Evolutionary conservation across 306 rosid genomes (phyloP), one percentile per base, ranked within the genome.

Genomic region (Vigna reflexopilosa): DNA sequence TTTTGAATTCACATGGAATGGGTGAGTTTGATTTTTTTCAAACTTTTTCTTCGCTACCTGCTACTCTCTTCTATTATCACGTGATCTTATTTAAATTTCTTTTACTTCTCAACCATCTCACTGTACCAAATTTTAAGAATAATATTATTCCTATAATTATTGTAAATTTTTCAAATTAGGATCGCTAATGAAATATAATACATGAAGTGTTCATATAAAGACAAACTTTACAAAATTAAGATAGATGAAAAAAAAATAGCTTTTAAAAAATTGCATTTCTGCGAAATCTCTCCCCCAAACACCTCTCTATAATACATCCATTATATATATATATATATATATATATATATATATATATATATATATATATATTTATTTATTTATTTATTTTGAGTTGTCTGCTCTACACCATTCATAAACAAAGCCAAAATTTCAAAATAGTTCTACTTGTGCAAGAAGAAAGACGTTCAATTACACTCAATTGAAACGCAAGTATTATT

Each of bases 51-150:
- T 36, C 9, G 24, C 45, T 48, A 28, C 82, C 30, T 24, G 55
- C 22, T 22, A 57, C 4, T 38, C 4, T 38, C 7, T 6, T 19
- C 2, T 9, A 19, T 6, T 68, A 68, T 85, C 93, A 85, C 89
- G 87, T 87, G 91, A 82, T 63, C 47, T 52, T 69, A 83, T 72
- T 79, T 28, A 72, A 28, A 83, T 76, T 82, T 80, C 78, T 44
- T 34, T 70, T 62, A 61, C 52, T 57, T 30, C 73, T 13, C 61
- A 55, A 49, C 70, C 57, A 42, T 20, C 5, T 30, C 28, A 26
- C 28, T 26, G 28, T 26, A 30, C 34, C 34, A 30, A 30, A 40
- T 55, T 2, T 30, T 0, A 55, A 58, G 10, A 58, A 58, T 7
- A 36, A n/a, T 71, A n/a, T 12, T 36, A 6, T 71, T 50, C 62